These are phyloP conservation scores for Canavalia ensiformis DNA, from an alignment of 306 rosid genomes.

Conservation along the genomic window DNA sequence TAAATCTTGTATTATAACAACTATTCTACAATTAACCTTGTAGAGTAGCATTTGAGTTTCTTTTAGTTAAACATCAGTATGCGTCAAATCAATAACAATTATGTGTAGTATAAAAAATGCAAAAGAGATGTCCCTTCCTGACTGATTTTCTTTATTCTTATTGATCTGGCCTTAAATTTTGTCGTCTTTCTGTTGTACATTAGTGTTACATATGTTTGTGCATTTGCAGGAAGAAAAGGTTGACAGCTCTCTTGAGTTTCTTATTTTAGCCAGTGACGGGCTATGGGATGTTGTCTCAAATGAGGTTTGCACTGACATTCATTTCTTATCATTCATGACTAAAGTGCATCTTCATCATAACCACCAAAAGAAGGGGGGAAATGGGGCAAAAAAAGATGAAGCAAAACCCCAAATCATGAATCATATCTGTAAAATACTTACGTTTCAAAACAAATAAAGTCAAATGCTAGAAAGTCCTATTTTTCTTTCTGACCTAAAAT, in stretches of 20 bases:
- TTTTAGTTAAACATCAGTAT: conserved; percentile 16
- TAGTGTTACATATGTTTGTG: conserved; percentile 34
- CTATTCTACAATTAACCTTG: conserved; percentile 24
- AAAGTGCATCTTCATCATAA: conserved; percentile 16
- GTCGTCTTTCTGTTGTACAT: conserved; percentile 20
- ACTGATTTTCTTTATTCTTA: conserved; percentile 22
- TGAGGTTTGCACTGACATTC: conserved; percentile 67
- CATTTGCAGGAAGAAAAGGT: conserved; percentile 83
- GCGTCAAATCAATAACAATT: neutral
- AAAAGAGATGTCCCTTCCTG: neutral
- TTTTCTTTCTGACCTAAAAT: conserved; percentile 2
- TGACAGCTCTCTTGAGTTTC: conserved; percentile 93
- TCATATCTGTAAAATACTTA: neutral
- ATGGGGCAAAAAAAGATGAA: neutral
- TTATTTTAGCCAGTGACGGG: conserved; percentile 96
- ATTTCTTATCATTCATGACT: neutral
- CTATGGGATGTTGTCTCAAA: conserved; percentile 98
- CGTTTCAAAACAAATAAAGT: neutral
- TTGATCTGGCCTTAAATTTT: neutral
- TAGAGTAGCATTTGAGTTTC: conserved; percentile 18
- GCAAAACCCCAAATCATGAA: neutral
- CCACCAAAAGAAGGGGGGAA: neutral
- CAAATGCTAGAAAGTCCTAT: neutral
- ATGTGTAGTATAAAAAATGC: neutral
- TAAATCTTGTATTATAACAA: conserved; percentile 2